Evolutionary conservation across 306 rosid genomes (phyloP).

Genomic region (Fragaria vesca): DNA sequence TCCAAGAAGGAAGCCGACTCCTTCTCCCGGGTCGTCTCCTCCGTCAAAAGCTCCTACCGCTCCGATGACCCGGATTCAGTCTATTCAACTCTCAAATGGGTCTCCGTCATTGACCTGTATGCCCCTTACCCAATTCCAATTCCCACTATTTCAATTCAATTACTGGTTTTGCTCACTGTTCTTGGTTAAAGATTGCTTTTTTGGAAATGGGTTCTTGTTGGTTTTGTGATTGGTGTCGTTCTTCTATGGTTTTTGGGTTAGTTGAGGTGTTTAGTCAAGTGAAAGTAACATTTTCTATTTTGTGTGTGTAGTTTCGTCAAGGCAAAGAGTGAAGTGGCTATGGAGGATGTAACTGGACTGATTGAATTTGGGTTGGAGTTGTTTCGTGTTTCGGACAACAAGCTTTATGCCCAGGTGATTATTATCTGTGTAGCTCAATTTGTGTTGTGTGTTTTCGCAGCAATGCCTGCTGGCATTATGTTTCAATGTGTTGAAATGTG

Average conservation of each 20-base stretch:
- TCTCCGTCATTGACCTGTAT: conserved; percentile 92
- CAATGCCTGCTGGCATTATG: conserved; percentile 5
- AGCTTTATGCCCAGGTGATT: conserved; percentile 90
- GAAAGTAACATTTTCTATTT: neutral
- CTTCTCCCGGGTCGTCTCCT: conserved; percentile 58
- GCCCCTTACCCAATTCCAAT: conserved; percentile 21
- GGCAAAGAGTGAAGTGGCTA: conserved; percentile 88
- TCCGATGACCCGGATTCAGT: conserved; percentile 85
- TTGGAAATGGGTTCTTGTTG: neutral
- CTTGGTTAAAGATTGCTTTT: neutral
- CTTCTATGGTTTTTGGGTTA: neutral
- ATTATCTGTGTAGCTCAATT: conserved; percentile 21
- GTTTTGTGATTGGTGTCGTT: neutral
- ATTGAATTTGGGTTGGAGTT: conserved; percentile 69
- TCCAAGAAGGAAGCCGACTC: conserved; percentile 70
- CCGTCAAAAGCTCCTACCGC: conserved; percentile 49
- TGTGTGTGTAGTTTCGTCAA: conserved; percentile 65
- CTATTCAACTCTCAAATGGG: conserved; percentile 76
- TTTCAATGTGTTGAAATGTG: conserved; percentile 28
- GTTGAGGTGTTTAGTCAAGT: neutral
- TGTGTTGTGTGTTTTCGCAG: conserved; percentile 20
- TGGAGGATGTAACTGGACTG: conserved; percentile 69
- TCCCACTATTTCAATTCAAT: neutral
- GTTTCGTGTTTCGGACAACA: conserved; percentile 62
- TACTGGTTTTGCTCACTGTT: neutral